These are phyloP conservation scores for Collariella sp. DNA, from an alignment of 495 filamentous ascomycete species.

Conservation along the genomic window DNA sequence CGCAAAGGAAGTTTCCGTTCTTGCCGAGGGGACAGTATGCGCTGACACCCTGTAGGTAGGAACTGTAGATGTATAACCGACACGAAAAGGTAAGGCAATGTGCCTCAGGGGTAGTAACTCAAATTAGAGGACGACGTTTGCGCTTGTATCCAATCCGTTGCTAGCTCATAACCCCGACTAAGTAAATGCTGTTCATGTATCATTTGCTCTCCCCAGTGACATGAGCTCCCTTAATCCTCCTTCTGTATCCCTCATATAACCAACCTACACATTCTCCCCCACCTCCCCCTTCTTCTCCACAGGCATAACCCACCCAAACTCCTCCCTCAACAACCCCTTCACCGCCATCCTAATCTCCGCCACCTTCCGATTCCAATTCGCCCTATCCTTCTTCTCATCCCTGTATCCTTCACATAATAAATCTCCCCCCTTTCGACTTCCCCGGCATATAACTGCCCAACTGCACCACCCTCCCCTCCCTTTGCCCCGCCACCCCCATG, in stretches of 20 bases:
- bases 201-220: too few species aligned
- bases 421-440: conserved; percentile 1
- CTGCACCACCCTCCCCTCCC: conserved; percentile 20
- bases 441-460: conserved; percentile 15
- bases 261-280: too few species aligned
- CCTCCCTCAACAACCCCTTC: conserved; percentile 17
- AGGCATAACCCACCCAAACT: conserved; percentile 15
- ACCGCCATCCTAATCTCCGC: conserved; percentile 19
- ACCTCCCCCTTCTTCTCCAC: not conserved
- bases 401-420: not conserved
- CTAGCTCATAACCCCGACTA: too few species aligned
- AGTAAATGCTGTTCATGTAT: too few species aligned
- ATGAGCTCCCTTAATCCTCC: too few species aligned
- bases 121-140: too few species aligned
- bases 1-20: conserved; percentile 2
- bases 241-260: too few species aligned
- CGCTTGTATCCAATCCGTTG: too few species aligned
- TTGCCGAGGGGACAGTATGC: not conserved
- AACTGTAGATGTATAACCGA: not conserved
- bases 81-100: too few species aligned
- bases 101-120: not conserved
- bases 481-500: not conserved
- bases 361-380: conserved; percentile 16
- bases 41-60: conserved; percentile 4
- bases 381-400: not conserved